These are phyloP conservation scores for Venturia pyrina DNA, from an alignment of 2,329 filamentous ascomycete genomes.

Conservation along the genomic window DNA sequence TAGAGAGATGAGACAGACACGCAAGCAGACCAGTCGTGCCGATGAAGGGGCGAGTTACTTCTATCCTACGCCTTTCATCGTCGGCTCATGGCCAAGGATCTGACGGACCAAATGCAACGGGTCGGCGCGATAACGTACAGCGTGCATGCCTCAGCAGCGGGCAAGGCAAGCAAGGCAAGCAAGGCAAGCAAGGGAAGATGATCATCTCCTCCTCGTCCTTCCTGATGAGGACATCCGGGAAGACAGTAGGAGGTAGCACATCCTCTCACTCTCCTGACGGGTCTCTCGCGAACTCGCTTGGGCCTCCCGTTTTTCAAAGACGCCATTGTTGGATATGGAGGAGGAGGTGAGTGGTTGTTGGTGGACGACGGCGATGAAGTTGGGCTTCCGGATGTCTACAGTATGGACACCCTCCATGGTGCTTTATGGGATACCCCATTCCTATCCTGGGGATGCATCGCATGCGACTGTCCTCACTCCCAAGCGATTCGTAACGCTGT, in stretches of 20 bases:
- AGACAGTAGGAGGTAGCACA: not conserved
- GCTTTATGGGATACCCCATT: not conserved
- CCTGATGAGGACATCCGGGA: not conserved
- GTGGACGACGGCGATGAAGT: not conserved
- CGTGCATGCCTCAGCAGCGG: no score
- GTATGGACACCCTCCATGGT: not conserved
- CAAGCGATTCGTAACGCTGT: not conserved
- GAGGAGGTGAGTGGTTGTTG: not conserved
- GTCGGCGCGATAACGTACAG: not conserved
- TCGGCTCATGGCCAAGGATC: not conserved
- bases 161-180: not conserved
- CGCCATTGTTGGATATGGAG: not conserved
- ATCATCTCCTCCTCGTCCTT: not conserved
- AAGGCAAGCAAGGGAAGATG: not conserved
- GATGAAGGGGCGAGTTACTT: not conserved
- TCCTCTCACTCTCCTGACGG: not conserved
- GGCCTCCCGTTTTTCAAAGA: not conserved
- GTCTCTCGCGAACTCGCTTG: not conserved
- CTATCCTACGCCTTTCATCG: not conserved
- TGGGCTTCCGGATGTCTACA: not conserved
- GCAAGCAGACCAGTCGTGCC: not conserved
- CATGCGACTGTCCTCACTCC: not conserved
- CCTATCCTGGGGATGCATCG: not conserved
- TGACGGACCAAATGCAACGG: not conserved
- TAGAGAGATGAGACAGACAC: not conserved